Conservation (phyloP, 1,139 yeast species). For the Scheffersomyces illinoinensis region DNA sequence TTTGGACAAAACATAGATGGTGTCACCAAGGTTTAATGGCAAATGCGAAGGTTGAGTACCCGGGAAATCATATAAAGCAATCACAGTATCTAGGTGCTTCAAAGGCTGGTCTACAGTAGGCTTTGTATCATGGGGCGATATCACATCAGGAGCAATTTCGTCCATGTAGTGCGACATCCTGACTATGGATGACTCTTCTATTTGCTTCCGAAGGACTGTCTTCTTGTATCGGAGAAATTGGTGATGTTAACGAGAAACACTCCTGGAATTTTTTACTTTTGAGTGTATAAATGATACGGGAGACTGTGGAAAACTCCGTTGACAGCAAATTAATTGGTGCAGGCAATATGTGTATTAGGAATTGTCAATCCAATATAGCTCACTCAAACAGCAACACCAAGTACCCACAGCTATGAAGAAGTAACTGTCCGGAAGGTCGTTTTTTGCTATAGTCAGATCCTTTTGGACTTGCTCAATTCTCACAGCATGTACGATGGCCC, state of each 20-base stretch:
- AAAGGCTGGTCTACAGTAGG: slow-evolving; percentile 24
- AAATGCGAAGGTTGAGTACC: slow-evolving; percentile 49
- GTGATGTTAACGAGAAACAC: not conserved
- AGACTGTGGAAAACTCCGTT: not conserved
- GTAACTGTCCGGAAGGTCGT: not conserved
- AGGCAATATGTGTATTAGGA: not conserved
- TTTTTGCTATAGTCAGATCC: not conserved
- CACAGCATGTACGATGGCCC: not conserved
- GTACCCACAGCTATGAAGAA: not conserved
- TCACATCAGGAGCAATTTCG: slow-evolving; percentile 44
- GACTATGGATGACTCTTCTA: not conserved
- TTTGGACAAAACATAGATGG: slow-evolving; percentile 52
- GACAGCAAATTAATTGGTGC: not conserved
- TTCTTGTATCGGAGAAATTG: not conserved
- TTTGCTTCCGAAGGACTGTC: not conserved
- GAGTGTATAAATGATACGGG: not conserved
- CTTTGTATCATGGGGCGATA: slow-evolving; percentile 29
- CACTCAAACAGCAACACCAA: not conserved
- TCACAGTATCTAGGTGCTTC: slow-evolving; percentile 49
- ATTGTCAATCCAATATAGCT: not conserved
- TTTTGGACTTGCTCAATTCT: not conserved
- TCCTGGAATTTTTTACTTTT: not conserved
- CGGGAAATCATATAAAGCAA: slow-evolving; percentile 53
- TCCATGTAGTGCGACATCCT: slow-evolving; percentile 21
- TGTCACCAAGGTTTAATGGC: slow-evolving; percentile 50